Base-by-base conservation (phyloP, 2,329 filamentous ascomycete genomes). In the Epichloe gansuensis region DNA sequence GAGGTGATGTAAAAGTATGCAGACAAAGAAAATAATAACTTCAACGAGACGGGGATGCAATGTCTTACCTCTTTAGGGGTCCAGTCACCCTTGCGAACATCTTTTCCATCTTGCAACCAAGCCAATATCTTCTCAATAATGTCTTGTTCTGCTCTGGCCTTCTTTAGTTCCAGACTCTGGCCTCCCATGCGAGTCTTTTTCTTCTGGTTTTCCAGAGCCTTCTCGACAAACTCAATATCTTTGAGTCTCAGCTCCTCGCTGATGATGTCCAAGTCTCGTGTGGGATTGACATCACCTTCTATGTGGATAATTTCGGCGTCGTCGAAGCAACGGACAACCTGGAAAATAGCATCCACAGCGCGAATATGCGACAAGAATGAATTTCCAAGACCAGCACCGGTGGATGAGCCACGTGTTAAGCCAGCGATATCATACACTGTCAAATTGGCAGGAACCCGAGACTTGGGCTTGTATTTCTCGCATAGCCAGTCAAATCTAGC, bases 241-340 rank as follows among this genome's bases (percentile, higher is more conserved):
- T 98, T 98, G 70, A 96, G 84, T 58, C 91, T 84, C 66, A 98
- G 76, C 75, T 98, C 93, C 67, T 97, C 91, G 69, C 85, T 89
- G 73, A 98, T 97, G 70, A 98, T 98, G 65, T 89, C 87, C 61
- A 98, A 73, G 77, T 98, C 93, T 67, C 93, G 85, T 56, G 87
- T 81, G 37, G 93, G 94, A 73, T 98, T 88, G 63, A 98, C 94
- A 64, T 98, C 93, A 68, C 93, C 94, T 78, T 98, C 94, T 60
- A 98, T 91, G 80, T 98, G 93, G 63, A 96, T 97, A 65, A 98
- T 98, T 74, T 98, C 93, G 55, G 91, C 93, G 77, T 98, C 93
- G 67, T 98, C 94, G 73, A 98, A 96, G 75, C 88, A 95, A 63
- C 91, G 85, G 39, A 96, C 91, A 45, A 96, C 91, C 72, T 95